These are phyloP conservation scores for Entomortierella lignicola DNA, from an alignment of 192 early-diverging fungal species.

Conservation along the genomic window DNA sequence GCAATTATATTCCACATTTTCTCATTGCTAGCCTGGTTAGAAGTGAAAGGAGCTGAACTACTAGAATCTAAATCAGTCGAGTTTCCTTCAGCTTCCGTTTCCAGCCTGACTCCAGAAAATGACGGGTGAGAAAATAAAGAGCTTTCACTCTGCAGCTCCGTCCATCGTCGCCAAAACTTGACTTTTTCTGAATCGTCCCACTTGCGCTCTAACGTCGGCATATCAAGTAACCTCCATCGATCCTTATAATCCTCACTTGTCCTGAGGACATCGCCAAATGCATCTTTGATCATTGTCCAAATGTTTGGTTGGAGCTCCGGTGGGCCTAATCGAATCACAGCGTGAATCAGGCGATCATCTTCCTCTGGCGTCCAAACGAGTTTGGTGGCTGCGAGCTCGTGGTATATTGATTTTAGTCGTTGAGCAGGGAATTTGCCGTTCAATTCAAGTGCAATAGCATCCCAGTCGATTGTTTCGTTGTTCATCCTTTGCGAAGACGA, in stretches of 20 bases:
- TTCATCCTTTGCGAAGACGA: not conserved
- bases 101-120: not conserved
- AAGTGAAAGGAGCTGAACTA: not conserved
- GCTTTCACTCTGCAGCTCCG: slow-evolving; percentile 12
- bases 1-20: slow-evolving; percentile 39
- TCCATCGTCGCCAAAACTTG: slow-evolving; percentile 43
- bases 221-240: slow-evolving; percentile 39
- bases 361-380: slow-evolving; percentile 51
- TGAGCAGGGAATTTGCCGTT: slow-evolving; percentile 25
- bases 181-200: slow-evolving; percentile 39
- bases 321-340: slow-evolving; percentile 44
- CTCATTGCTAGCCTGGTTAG: not conserved
- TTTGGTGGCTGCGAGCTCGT: slow-evolving; percentile 25
- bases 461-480: slow-evolving; percentile 36
- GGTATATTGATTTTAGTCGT: slow-evolving; percentile 22
- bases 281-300: slow-evolving; percentile 42
- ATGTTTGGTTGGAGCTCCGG: slow-evolving; percentile 36
- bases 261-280: slow-evolving; percentile 24
- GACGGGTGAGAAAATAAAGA: slow-evolving; percentile 10
- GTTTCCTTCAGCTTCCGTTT: not conserved
- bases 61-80: not conserved
- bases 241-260: slow-evolving; percentile 24
- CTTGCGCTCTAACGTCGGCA: slow-evolving; percentile 35
- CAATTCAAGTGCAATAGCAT: slow-evolving; percentile 3
- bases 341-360: slow-evolving; percentile 34